Evolutionary conservation across 495 filamentous ascomycete genomes (phyloP), one percentile per base, ranked within the genome.

Genomic region (Daldinia caldariorum): DNA sequence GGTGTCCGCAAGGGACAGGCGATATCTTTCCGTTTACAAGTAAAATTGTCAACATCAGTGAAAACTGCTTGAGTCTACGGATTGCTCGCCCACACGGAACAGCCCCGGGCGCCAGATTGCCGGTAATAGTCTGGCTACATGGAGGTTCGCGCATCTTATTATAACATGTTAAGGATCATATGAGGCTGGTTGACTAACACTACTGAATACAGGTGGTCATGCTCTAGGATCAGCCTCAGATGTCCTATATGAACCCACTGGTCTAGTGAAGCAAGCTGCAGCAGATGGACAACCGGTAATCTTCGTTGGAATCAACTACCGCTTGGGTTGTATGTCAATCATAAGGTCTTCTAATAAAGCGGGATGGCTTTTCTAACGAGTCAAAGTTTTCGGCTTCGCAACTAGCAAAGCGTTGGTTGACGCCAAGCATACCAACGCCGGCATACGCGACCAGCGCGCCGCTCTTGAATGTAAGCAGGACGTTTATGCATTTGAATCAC

Each of bases 61-160:
- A 79, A 65, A 76, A 80, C 63, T 82, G 80, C 69, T 69, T 83
- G 10, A 82, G 81, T 41, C 54, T 83, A 53, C 77, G 78, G 43
- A 79, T 83, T 58, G 69, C 78, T 14, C 70, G 78, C 1, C 80
- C 81, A 4, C 63, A 71, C 13, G 66, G 73, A 20, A 70, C 74
- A 0, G 31, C 20, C 5, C n/a, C 34, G 13, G 59, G 71, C 3
- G 76, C 79, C 9, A 79, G 76, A 13, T 76, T 81, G n/a, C 81
- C 81, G 0, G 81, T 82, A 2, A 69, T 80, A 34, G 59, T 82
- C 6, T 82, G 79, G 62, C 76, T 83, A 20, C 79, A 81, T 56
- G 76, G 79, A 18, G 78, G 78, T 60, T 78, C 71, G 16, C 2
- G 6, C 2, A 8, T 6, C 12, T 29, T 8, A 59, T 78, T 14